These are phyloP conservation scores for Circinella minor DNA, from an alignment of 371 early-diverging fungal genomes.

Conservation along the genomic window DNA sequence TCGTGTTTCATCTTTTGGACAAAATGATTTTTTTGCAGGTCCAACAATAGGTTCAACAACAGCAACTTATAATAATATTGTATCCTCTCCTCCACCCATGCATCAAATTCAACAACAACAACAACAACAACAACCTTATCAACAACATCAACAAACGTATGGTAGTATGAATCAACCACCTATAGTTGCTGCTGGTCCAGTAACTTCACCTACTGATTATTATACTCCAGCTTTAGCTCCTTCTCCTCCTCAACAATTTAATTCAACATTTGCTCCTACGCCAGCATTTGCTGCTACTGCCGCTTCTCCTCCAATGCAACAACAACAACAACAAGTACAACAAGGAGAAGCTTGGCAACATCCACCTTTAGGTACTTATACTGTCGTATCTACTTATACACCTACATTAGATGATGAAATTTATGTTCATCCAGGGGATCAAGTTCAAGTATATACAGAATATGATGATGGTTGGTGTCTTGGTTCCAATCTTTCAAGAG, in stretches of 20 bases:
- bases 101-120: no score
- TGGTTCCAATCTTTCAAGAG: constrained; percentile 12
- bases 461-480: constrained; percentile 31
- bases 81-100: no score
- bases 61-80: neutral
- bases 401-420: constrained; percentile 29
- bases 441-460: constrained; percentile 20
- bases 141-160: neutral
- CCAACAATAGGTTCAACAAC: neutral
- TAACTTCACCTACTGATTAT: neutral
- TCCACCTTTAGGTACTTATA: constrained; percentile 38
- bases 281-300: constrained; percentile 1
- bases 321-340: neutral
- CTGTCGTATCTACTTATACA: constrained; percentile 46
- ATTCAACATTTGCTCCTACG: constrained; percentile 1
- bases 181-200: constrained; percentile 6
- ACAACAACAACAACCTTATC: neutral
- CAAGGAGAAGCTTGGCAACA: constrained; percentile 16
- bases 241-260: neutral
- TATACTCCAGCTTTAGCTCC: neutral
- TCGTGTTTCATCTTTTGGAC: constrained; percentile 17
- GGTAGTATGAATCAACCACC: neutral
- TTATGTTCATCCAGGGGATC: constrained; percentile 22
- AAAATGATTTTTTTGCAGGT: constrained; percentile 11
- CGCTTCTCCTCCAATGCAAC: constrained; percentile 3